Evolutionary conservation across 169 alveolate species (phyloP).

Genomic region (Plasmodium gallinaceum): DNA sequence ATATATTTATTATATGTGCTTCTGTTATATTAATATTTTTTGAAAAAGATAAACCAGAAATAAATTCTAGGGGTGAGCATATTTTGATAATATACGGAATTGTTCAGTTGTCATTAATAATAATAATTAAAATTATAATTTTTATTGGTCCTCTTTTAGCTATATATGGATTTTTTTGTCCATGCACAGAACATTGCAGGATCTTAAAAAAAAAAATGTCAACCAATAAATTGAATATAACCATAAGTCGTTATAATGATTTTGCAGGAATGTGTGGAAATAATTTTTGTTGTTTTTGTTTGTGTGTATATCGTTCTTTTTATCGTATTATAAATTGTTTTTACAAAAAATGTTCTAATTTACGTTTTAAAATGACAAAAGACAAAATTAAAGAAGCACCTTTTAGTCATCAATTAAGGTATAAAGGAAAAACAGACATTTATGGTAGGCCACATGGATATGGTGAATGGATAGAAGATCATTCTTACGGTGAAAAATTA

Average conservation of each 20-base stretch:
- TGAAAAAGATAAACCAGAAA: constrained; percentile 73
- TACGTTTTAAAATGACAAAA: constrained; percentile 44
- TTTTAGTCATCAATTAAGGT: constrained; percentile 88
- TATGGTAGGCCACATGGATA: constrained; percentile 92
- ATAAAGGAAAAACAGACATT: constrained; percentile 88
- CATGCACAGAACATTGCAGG: constrained; percentile 87
- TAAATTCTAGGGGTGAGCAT: constrained; percentile 74
- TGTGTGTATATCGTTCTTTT: constrained; percentile 81
- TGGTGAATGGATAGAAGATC: constrained; percentile 93
- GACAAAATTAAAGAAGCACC: constrained; percentile 80
- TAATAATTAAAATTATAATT: constrained; percentile 78
- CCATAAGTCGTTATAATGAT: constrained; percentile 85
- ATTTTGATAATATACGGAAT: constrained; percentile 77
- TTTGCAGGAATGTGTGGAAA: constrained; percentile 86
- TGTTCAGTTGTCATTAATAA: constrained; percentile 80
- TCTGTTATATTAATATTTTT: constrained; percentile 78
- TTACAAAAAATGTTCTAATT: constrained; percentile 51
- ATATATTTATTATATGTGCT: constrained; percentile 82
- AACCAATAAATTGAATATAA: constrained; percentile 78
- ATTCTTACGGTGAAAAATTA: constrained; percentile 88
- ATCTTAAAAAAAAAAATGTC: constrained; percentile 76
- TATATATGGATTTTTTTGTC: constrained; percentile 84
- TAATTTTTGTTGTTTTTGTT: constrained; percentile 82
- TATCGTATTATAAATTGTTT: constrained; percentile 79
- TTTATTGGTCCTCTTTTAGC: constrained; percentile 84